Conservation (phyloP, 2,329 filamentous ascomycete species). For the Cercospora sp. region DNA sequence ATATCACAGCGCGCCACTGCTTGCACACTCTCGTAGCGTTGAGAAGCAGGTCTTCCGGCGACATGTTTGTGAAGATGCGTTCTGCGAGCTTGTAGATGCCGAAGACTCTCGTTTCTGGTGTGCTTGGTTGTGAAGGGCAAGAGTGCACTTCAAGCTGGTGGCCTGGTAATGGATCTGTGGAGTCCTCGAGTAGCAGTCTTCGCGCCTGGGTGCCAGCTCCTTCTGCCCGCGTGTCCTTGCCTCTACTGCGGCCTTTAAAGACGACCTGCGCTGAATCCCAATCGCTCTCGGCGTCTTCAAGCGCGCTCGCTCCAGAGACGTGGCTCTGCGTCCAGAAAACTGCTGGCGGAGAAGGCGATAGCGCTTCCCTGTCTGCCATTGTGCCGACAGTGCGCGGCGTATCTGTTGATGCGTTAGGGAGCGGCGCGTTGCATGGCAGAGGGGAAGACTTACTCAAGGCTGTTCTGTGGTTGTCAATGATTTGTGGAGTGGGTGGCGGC, state of each 20-base stretch:
- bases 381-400: not conserved
- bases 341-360: not conserved
- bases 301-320: not conserved
- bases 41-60: constrained; percentile 19
- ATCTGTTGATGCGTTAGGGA: not conserved
- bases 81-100: not conserved
- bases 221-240: not conserved
- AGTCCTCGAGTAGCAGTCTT: not conserved
- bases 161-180: not conserved
- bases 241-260: not conserved
- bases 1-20: constrained; percentile 6
- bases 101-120: not conserved
- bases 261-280: not conserved
- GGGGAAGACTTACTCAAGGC: not conserved
- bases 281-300: not conserved
- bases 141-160: not conserved
- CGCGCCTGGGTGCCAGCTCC: not conserved
- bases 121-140: not conserved
- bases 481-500: not conserved
- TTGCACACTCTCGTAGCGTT: constrained; percentile 9
- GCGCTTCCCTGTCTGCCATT: not conserved
- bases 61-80: constrained; percentile 14
- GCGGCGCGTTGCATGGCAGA: not conserved
- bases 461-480: not conserved
- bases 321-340: not conserved